Conservation (phyloP, 2,329 filamentous ascomycete species). For the Xylaria sp. region DNA sequence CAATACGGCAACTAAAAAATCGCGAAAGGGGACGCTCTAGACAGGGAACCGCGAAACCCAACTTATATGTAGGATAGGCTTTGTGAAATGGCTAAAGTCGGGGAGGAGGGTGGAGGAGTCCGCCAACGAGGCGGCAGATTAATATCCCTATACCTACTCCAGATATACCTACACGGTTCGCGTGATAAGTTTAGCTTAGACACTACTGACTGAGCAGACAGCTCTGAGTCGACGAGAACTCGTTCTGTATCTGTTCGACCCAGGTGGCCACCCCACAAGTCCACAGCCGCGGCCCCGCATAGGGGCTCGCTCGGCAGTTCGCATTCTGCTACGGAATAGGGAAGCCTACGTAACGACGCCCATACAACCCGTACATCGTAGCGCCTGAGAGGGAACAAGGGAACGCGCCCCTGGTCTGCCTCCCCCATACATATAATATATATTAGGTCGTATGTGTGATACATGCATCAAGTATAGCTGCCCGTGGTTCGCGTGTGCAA, state of each 20-base stretch:
- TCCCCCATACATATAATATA: too few relatives aligned
- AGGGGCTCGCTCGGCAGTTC: constrained; percentile 28
- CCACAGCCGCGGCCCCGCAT: constrained; percentile 28
- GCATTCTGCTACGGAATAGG: constrained; percentile 7
- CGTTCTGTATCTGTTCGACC: neutral
- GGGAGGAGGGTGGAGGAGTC: constrained; percentile 34
- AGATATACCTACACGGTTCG: neutral
- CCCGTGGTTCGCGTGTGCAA: too few relatives aligned
- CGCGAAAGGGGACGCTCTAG: neutral
- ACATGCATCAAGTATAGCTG: neutral
- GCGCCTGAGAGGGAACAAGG: too few relatives aligned
- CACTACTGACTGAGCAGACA: constrained; percentile 6
- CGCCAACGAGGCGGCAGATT: constrained; percentile 23
- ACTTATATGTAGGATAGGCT: constrained; percentile 11
- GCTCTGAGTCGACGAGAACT: neutral
- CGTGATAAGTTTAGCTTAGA: neutral
- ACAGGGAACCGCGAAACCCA: neutral
- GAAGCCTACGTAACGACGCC: too few relatives aligned
- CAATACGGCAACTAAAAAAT: neutral
- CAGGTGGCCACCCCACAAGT: neutral
- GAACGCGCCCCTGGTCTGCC: too few relatives aligned
- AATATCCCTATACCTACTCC: constrained; percentile 24
- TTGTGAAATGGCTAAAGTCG: constrained; percentile 24
- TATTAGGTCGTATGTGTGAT: too few relatives aligned
- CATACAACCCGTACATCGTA: too few relatives aligned